Evolutionary conservation across 768 basidiomycete genomes (phyloP).

Genomic region (Russula sp.): DNA sequence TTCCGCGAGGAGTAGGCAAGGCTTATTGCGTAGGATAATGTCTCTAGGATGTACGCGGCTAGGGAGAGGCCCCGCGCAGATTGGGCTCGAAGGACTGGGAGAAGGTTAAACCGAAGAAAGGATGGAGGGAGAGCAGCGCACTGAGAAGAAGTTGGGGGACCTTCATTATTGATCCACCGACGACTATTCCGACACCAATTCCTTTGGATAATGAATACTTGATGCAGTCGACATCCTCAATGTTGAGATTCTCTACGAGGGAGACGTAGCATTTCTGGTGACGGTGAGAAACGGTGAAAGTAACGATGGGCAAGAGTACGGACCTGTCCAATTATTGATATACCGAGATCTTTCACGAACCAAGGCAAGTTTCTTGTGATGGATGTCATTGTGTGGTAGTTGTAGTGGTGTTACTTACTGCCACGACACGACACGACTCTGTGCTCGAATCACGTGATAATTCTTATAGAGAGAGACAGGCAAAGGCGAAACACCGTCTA

Average conservation of each 20-base stretch:
- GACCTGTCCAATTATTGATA: conserved; percentile 78
- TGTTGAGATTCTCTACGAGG: conserved; percentile 79
- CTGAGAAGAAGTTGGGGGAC: conserved; percentile 88
- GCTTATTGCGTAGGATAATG: conserved; percentile 83
- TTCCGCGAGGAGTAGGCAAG: conserved; percentile 83
- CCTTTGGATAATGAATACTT: conserved; percentile 92
- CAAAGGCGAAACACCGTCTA: too few species aligned
- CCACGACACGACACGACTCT: neutral
- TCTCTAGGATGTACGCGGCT: conserved; percentile 85
- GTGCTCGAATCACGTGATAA: neutral
- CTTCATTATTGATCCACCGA: conserved; percentile 93
- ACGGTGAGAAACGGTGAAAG: neutral
- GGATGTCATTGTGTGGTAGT: conserved; percentile 47
- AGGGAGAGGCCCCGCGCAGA: conserved; percentile 88
- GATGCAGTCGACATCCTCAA: conserved; percentile 74
- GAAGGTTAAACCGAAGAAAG: neutral
- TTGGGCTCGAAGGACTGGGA: conserved; percentile 56
- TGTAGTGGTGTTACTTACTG: neutral
- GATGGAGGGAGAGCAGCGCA: conserved; percentile 35
- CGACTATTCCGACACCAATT: conserved; percentile 85
- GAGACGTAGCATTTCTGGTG: conserved; percentile 83
- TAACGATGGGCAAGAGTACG: conserved; percentile 21
- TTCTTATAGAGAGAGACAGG: neutral
- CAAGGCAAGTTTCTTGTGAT: conserved; percentile 83
- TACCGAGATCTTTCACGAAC: conserved; percentile 76